Conservation (phyloP, 1,139 yeast species). For the Casaregolazyma lundiana region DNA sequence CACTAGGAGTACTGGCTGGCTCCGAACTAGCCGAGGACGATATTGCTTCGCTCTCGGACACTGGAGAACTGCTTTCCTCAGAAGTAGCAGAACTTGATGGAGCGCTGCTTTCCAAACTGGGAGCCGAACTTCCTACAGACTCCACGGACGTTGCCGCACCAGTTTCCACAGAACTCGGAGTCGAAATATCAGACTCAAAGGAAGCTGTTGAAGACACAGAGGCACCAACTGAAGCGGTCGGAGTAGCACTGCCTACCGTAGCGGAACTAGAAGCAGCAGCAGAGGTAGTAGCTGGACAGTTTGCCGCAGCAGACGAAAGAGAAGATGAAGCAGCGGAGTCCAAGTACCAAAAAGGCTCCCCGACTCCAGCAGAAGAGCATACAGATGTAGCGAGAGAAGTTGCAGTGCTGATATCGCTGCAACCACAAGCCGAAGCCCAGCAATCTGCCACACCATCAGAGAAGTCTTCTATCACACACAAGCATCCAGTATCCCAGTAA, state of each 20-base stretch:
- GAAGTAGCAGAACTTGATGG: slow-evolving; percentile 1
- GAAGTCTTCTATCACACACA: slow-evolving; percentile 49
- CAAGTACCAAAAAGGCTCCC: slow-evolving; percentile 39
- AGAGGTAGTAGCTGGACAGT: slow-evolving; percentile 11
- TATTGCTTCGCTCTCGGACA: not conserved
- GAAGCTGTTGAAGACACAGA: slow-evolving; percentile 7
- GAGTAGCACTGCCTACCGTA: slow-evolving; percentile 4
- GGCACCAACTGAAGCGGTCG: slow-evolving; percentile 4
- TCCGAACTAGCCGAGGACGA: not conserved
- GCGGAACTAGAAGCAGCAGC: slow-evolving; percentile 13
- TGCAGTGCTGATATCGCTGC: slow-evolving; percentile 39
- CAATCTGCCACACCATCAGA: slow-evolving; percentile 44
- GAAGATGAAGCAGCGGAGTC: slow-evolving; percentile 40
- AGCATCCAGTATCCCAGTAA: slow-evolving; percentile 53
- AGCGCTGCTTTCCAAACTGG: not conserved
- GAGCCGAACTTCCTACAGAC: not conserved
- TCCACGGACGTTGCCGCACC: not conserved
- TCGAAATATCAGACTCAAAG: slow-evolving; percentile 10
- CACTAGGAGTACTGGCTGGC: slow-evolving; percentile 5
- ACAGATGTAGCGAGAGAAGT: slow-evolving; percentile 42
- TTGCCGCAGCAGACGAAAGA: slow-evolving; percentile 35
- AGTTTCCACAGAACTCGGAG: slow-evolving; percentile 1
- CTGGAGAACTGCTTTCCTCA: slow-evolving; percentile 3
- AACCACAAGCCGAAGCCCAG: slow-evolving; percentile 41
- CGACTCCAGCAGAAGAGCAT: slow-evolving; percentile 44